These are phyloP conservation scores for Prunus salicina DNA, from an alignment of 306 rosid genomes.

Conservation along the genomic window DNA sequence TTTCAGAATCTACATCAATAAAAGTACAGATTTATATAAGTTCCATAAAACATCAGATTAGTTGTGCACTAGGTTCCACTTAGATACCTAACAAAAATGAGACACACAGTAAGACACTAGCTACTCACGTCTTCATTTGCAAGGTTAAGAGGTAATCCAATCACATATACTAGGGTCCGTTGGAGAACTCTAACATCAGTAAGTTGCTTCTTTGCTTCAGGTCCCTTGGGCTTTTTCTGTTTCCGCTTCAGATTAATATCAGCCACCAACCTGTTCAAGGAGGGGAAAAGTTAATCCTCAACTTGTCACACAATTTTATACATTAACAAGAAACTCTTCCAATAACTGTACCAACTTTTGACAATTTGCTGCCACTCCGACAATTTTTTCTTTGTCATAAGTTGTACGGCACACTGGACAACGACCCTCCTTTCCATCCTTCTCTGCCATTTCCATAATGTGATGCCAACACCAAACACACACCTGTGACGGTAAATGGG, in stretches of 20 bases:
- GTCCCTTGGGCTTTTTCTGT: conserved; percentile 66
- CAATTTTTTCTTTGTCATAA: conserved; percentile 89
- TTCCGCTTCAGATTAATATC: conserved; percentile 59
- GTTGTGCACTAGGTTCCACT: not conserved
- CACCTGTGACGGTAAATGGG: conserved; percentile 31
- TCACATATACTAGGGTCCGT: conserved; percentile 86
- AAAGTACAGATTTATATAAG: not conserved
- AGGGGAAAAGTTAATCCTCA: not conserved
- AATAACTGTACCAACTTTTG: conserved; percentile 42
- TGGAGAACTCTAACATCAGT: conserved; percentile 93
- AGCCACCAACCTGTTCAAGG: conserved; percentile 50
- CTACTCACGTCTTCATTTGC: conserved; percentile 78
- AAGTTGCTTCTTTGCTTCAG: conserved; percentile 90
- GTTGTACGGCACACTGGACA: conserved; percentile 89
- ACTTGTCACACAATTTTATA: not conserved
- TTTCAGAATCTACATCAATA: not conserved
- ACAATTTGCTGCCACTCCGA: conserved; percentile 78
- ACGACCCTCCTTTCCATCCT: conserved; percentile 88
- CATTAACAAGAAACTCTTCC: not conserved
- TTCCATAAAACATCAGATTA: not conserved
- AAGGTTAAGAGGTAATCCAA: conserved; percentile 64
- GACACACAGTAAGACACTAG: conserved; percentile 19
- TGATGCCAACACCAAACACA: conserved; percentile 99
- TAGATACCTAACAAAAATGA: not conserved
- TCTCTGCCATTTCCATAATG: conserved; percentile 91